Conservation (phyloP, 2,329 filamentous ascomycete species). For the Juglanconis oblonga region DNA sequence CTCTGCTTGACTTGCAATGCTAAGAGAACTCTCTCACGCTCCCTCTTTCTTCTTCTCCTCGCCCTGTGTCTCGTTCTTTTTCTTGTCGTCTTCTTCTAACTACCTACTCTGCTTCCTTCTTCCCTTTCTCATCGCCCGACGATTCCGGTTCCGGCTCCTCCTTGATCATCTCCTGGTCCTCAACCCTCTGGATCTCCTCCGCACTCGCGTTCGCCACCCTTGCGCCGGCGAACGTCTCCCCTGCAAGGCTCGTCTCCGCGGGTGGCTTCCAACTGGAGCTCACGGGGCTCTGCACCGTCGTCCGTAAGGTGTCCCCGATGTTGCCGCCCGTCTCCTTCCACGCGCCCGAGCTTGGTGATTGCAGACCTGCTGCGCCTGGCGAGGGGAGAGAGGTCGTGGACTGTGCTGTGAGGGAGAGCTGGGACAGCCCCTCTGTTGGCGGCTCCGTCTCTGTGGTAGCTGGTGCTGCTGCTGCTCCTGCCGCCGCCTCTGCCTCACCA, state of each 20-base stretch:
- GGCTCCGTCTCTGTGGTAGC: neutral
- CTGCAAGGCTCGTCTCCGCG: constrained; percentile 19
- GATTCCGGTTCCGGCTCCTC: constrained; percentile 38
- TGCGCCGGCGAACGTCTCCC: constrained; percentile 30
- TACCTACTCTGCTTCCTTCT: constrained; percentile 23
- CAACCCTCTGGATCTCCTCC: constrained; percentile 38
- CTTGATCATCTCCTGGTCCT: constrained; percentile 37
- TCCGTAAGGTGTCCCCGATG: constrained; percentile 24
- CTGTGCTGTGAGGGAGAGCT: constrained; percentile 10
- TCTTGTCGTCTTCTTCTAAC: too few species aligned
- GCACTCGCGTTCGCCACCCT: constrained; percentile 30
- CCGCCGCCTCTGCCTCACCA: constrained; percentile 14
- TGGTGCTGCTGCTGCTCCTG: constrained; percentile 6
- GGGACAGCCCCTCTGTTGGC: constrained; percentile 15
- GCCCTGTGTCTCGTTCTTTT: too few species aligned
- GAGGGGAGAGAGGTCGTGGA: neutral
- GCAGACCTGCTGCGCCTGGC: constrained; percentile 32
- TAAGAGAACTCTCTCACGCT: neutral
- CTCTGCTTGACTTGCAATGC: neutral
- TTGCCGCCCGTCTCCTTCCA: constrained; percentile 32
- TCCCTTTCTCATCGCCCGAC: constrained; percentile 28
- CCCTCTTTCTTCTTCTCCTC: constrained; percentile 26
- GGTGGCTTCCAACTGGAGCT: constrained; percentile 37
- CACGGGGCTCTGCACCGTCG: constrained; percentile 38
- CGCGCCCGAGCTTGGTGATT: constrained; percentile 44